A percentile compares a stretch with the other conserved stretches of the same genome.
Conservation (phyloP, 1,284 basidiomycete species). For the Pseudozyma hubeiensis region DNA sequence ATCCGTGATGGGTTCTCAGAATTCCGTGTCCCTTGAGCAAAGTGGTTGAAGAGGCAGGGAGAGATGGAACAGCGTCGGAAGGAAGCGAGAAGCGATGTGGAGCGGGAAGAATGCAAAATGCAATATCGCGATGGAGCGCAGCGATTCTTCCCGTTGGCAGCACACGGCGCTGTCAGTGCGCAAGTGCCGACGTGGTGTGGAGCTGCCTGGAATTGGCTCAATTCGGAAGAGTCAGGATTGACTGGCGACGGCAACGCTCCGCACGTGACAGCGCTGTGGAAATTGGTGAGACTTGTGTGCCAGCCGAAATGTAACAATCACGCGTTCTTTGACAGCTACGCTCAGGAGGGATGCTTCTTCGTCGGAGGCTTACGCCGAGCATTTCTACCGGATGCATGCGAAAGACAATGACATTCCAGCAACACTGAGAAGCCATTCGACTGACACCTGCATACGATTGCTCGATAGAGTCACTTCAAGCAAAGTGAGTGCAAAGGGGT, state of each 20-base stretch:
- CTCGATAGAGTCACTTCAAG: too few relatives aligned
- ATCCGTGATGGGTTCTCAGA: background rate
- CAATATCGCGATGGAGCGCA: background rate
- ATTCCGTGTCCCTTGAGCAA: background rate
- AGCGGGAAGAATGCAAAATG: background rate
- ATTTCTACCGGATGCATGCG: too few relatives aligned
- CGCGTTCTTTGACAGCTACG: background rate
- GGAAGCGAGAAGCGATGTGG: background rate
- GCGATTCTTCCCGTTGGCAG: background rate
- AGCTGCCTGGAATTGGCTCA: background rate
- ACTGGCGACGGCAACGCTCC: too few relatives aligned
- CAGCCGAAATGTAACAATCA: constrained; percentile 1
- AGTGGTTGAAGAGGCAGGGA: background rate
- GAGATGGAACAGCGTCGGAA: too few relatives aligned
- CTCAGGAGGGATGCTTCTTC: too few relatives aligned
- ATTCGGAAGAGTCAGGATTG: constrained; percentile 14
- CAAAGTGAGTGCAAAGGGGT: too few relatives aligned
- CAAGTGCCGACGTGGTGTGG: background rate
- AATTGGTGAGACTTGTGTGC: background rate
- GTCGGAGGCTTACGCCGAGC: too few relatives aligned
- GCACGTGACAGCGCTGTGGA: background rate
- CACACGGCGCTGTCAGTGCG: background rate
- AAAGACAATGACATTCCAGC: too few relatives aligned
- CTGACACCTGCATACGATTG: too few relatives aligned
- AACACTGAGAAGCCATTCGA: too few relatives aligned